These are phyloP conservation scores for Yamadazyma takamatsuzukensis DNA, from an alignment of 805 yeast genomes.

Conservation along the genomic window DNA sequence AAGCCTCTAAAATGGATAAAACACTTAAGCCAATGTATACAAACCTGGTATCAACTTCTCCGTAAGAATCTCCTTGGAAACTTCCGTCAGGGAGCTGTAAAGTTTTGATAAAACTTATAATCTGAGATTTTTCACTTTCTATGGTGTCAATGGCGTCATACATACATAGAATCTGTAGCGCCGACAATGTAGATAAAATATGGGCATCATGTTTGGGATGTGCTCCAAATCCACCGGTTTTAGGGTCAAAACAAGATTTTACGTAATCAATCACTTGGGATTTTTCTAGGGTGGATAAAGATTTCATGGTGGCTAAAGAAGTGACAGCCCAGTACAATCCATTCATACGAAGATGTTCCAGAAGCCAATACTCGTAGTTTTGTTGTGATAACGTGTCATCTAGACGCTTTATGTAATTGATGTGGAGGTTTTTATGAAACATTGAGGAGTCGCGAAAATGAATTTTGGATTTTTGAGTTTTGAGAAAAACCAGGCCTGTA, in stretches of 20 bases:
- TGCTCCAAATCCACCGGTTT: conserved; percentile 82
- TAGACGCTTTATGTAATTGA: conserved; percentile 31
- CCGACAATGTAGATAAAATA: conserved; percentile 78
- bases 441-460: too few relatives aligned
- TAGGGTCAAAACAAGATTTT: conserved; percentile 54
- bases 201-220: conserved; percentile 90
- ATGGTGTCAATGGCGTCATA: conserved; percentile 55
- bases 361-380: conserved; percentile 79
- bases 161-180: conserved; percentile 71
- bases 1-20: conserved; percentile 61
- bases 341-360: conserved; percentile 85
- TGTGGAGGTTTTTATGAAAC: conserved; percentile 21
- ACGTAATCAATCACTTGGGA: conserved; percentile 68
- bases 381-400: conserved; percentile 32
- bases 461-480: too few relatives aligned
- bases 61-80: conserved; percentile 85
- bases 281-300: conserved; percentile 51
- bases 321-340: conserved; percentile 96
- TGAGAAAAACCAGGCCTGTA: too few relatives aligned
- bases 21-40: conserved; percentile 78
- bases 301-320: conserved; percentile 60
- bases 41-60: conserved; percentile 91
- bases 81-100: conserved; percentile 65
- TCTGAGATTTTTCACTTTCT: conserved; percentile 20
- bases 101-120: conserved; percentile 23